A percentile compares a stretch with the other conserved stretches of the same genome.
phyloP scores from a whole-genome alignment of 208 protist genomes.

The Trichomonas tenax region DNA sequence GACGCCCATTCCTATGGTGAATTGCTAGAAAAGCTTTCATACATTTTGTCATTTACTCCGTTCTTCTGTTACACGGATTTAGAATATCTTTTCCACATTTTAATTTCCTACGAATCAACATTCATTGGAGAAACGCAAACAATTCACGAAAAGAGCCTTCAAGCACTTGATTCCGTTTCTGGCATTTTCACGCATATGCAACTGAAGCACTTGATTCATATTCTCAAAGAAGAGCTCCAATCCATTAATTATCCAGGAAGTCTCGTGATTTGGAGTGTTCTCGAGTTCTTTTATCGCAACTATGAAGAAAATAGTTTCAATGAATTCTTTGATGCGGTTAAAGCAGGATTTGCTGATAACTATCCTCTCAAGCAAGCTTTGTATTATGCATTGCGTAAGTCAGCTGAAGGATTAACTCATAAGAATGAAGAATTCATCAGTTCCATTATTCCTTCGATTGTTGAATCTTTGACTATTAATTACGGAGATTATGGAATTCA shows the following conservation, averaged over 20 bases:
- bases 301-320: not conserved
- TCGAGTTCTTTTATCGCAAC: not conserved
- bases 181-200: not conserved
- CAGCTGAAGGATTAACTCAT: not conserved
- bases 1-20: not conserved
- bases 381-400: not conserved
- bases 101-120: not conserved
- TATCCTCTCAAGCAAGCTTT: not conserved
- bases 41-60: not conserved
- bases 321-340: not conserved
- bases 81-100: not conserved
- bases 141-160: not conserved
- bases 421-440: not conserved
- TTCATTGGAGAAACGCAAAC: not conserved
- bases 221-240: not conserved
- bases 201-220: not conserved
- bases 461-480: not conserved
- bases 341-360: not conserved
- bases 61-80: not conserved
- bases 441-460: not conserved
- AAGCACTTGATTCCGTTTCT: not conserved
- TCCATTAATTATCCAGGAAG: not conserved
- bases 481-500: not conserved
- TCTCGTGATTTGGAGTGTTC: not conserved
- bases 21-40: not conserved